Conservation (phyloP, 495 filamentous ascomycete species). For the Neurospora intermedia region DNA sequence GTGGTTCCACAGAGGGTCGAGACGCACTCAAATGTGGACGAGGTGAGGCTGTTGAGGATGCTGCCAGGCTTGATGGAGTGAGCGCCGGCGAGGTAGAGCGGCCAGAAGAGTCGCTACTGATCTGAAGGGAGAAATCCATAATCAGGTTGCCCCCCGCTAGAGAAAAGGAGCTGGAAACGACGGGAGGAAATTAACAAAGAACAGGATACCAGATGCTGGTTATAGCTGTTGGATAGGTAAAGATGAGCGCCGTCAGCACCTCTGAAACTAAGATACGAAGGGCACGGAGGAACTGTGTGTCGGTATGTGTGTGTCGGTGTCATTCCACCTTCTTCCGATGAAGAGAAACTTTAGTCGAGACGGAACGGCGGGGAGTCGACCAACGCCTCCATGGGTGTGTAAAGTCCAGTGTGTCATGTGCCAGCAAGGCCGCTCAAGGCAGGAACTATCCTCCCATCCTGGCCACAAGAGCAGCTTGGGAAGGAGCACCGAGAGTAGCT, state of each 20-base stretch:
- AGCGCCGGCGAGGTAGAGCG: neutral
- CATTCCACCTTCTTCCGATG: neutral
- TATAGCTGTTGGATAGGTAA: neutral
- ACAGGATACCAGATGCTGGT: neutral
- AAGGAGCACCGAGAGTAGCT: neutral
- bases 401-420: neutral
- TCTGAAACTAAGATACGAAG: neutral
- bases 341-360: neutral
- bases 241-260: neutral
- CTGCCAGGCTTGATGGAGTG: neutral
- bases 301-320: neutral
- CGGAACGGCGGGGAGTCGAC: neutral
- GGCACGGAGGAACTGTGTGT: neutral
- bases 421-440: neutral
- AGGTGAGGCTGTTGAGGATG: neutral
- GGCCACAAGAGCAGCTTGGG: neutral
- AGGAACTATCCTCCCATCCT: neutral
- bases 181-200: neutral
- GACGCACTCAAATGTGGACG: neutral
- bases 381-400: neutral
- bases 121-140: slow-evolving; percentile 2
- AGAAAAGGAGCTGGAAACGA: neutral
- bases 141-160: neutral
- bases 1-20: neutral
- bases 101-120: slow-evolving; percentile 9